Base-by-base conservation (phyloP, 2,329 filamentous ascomycete species). In the Fusarium secorum region DNA sequence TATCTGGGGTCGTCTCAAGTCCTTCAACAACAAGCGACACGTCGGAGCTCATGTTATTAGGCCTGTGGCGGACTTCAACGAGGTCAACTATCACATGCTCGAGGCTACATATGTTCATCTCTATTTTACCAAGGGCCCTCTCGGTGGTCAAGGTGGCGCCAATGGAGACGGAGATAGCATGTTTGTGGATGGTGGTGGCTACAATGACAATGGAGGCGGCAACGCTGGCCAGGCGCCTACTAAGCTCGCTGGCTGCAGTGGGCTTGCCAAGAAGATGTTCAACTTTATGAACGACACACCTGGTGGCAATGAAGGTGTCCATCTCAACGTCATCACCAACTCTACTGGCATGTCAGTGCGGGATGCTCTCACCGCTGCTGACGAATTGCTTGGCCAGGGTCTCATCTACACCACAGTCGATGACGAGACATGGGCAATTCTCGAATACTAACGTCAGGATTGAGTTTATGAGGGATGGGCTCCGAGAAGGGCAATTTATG, bases 41-140 rank as follows among this genome's bases (percentile, higher is more conserved):
- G 87, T 99, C 58, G 90, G 88, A 69, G 92, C 94, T 44, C 91
- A 95, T 80, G 89, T 93, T 76, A 90, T 99, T 71, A 91, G 94
- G 58, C 90, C 92, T 7, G 85, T 98, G 59, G 84, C 87, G 60
- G 93, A 98, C 81, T 91, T 91, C 84, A 97, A 99, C 84, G 96
- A 99, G 85, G 88, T 98, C 79, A 92, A 91, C 79, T 97, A 94
- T 80, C 96, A 98, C 82, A 83, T 98, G 72, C 89, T 99, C 57
- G 95, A 99, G 83, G 91, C 94, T 30, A 93, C 94, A 10, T 93
- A 92, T 63, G 92, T 97, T 53, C 96, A 99, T 83, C 85, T 99
- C 54, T 91, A 91, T 82, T 92, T 94, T 80, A 93, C 91, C 18
- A 88, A 89, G 46, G 95, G 94, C 1, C 87, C 90, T 7, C 84